These are phyloP conservation scores for Ziziphus jujuba DNA, from an alignment of 306 rosid genomes.

Conservation along the genomic window DNA sequence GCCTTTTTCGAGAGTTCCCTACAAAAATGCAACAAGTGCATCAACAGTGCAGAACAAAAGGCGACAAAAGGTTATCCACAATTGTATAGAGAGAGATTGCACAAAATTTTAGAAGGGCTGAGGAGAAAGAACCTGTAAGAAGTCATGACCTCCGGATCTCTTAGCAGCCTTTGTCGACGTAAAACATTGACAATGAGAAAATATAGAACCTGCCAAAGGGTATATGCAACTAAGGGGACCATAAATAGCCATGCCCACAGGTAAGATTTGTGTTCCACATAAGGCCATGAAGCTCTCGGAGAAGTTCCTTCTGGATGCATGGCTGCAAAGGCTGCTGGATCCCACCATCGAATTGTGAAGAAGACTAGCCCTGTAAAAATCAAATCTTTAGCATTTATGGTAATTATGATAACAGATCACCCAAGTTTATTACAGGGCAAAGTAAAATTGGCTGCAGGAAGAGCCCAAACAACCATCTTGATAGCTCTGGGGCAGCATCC, in stretches of 20 bases:
- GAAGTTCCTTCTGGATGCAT: constrained; percentile 76
- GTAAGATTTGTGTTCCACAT: constrained; percentile 65
- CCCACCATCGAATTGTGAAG: constrained; percentile 97
- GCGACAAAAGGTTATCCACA: not conserved
- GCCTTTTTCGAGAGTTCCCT: constrained; percentile 95
- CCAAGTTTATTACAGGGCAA: not conserved
- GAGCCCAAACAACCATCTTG: no score
- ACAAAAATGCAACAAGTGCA: constrained; percentile 8
- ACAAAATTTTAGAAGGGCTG: not conserved
- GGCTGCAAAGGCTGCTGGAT: constrained; percentile 70
- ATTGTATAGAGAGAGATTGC: not conserved
- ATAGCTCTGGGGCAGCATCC: no score
- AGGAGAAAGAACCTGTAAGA: constrained; percentile 62
- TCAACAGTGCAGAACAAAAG: not conserved
- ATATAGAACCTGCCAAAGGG: constrained; percentile 84
- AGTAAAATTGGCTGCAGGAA: constrained; percentile 14
- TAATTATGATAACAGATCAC: not conserved
- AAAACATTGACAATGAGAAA: constrained; percentile 82
- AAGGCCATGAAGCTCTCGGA: constrained; percentile 76
- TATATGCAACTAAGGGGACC: constrained; percentile 76
- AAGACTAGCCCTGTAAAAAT: constrained; percentile 71
- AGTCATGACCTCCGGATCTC: constrained; percentile 97
- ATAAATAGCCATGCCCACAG: constrained; percentile 83
- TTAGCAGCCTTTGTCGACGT: constrained; percentile 75
- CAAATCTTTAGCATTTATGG: not conserved